A percentile compares a stretch with the other conserved stretches of the same genome.
Conservation (phyloP, 2,329 filamentous ascomycete genomes). For the Alternaria gaisen region DNA sequence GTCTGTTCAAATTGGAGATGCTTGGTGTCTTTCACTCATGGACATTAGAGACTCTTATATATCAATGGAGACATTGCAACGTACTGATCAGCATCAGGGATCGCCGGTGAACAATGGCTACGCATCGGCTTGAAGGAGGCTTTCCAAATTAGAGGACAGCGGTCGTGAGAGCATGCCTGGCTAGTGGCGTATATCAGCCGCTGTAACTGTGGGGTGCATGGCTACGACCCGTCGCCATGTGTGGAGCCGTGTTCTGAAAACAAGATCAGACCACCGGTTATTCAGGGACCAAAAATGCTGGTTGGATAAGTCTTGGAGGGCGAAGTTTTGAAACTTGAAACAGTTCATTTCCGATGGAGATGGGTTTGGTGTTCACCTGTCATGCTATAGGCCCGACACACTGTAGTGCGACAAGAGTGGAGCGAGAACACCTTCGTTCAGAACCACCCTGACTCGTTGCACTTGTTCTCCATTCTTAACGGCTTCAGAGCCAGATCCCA, state of each 20-base stretch:
- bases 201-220: constrained; percentile 39
- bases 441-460: background rate
- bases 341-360: constrained; percentile 6
- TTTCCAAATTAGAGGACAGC: constrained; percentile 18
- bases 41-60: constrained; percentile 29
- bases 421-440: constrained; percentile 2
- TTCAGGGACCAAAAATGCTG: constrained; percentile 20
- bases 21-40: constrained; percentile 16
- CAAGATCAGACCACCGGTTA: constrained; percentile 38
- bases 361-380: background rate
- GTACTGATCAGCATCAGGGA: constrained; percentile 5
- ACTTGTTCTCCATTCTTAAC: background rate
- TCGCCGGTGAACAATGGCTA: background rate
- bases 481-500: background rate
- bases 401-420: constrained; percentile 7
- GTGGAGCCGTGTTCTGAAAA: constrained; percentile 17
- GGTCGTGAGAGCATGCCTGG: constrained; percentile 9
- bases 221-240: background rate
- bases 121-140: constrained; percentile 24
- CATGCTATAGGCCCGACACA: constrained; percentile 9
- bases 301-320: background rate
- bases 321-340: constrained; percentile 13
- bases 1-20: constrained; percentile 13
- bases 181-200: constrained; percentile 35
- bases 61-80: constrained; percentile 6